phyloP scores from a whole-genome alignment of 352 stramenopile species.

The Lagenidium giganteum region DNA sequence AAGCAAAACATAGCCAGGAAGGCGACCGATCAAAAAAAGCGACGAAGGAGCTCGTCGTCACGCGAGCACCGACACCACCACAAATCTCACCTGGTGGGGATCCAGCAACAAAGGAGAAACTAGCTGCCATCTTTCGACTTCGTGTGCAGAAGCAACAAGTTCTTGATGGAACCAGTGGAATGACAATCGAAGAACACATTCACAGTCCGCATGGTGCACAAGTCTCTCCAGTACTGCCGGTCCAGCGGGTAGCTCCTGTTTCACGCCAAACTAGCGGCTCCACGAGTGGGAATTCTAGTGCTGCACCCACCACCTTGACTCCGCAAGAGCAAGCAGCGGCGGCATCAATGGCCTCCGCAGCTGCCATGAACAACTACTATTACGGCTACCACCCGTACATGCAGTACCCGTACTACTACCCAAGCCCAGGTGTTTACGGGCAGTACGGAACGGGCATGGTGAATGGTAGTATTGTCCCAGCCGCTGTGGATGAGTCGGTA shows the following conservation, averaged over 20 bases:
- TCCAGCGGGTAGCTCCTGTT: no score
- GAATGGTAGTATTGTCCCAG: no score
- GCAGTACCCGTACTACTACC: slow-evolving; percentile 63
- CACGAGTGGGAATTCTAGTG: neutral
- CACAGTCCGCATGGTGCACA: no score
- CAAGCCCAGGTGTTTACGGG: slow-evolving; percentile 29
- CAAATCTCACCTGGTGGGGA: no score
- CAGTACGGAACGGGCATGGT: no score
- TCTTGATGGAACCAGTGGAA: slow-evolving; percentile 9
- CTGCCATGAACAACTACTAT: no score
- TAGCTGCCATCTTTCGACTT: slow-evolving; percentile 45
- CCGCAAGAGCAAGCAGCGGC: neutral
- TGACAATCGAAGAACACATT: slow-evolving; percentile 14
- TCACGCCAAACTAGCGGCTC: neutral
- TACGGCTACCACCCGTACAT: slow-evolving; percentile 25
- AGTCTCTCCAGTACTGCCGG: no score
- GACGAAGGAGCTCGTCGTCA: no score
- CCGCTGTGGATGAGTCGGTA: neutral
- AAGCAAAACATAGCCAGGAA: slow-evolving; percentile 1
- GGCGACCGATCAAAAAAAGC: no score
- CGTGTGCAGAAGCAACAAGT: slow-evolving; percentile 33
- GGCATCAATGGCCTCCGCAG: no score
- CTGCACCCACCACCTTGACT: neutral
- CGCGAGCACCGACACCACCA: no score
- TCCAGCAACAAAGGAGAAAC: slow-evolving; percentile 29